A percentile compares a stretch with the other conserved stretches of the same genome.
Evolutionary conservation across 2,329 filamentous ascomycete genomes (phyloP).

Genomic region (Aspergillus candidus): DNA sequence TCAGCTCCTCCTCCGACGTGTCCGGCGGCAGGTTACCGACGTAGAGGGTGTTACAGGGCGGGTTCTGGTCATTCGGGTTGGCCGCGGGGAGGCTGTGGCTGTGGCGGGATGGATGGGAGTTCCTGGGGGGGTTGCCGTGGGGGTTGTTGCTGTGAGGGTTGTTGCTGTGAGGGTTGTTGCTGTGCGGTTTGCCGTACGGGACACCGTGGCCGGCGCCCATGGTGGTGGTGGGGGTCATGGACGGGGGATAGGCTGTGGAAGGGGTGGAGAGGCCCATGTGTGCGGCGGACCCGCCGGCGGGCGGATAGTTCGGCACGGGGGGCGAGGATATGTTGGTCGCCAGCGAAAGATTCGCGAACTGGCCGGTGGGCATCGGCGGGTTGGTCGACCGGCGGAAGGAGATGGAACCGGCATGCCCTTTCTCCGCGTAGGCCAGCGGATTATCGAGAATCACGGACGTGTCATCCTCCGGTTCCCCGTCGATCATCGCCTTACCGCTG

Average conservation of each 20-base stretch:
- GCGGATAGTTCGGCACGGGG: slow-evolving; percentile 50
- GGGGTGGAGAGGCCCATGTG: slow-evolving; percentile 47
- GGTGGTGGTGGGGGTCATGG: slow-evolving; percentile 40
- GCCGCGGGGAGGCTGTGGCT: slow-evolving; percentile 74
- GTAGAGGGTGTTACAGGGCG: slow-evolving; percentile 95
- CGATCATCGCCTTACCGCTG: slow-evolving; percentile 58
- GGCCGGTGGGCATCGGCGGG: slow-evolving; percentile 62
- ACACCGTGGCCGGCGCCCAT: slow-evolving; percentile 48
- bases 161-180: slow-evolving; percentile 46
- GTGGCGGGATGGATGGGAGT: slow-evolving; percentile 54
- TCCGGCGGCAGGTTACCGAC: slow-evolving; percentile 94
- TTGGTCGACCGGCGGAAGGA: slow-evolving; percentile 60
- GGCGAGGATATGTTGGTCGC: slow-evolving; percentile 59
- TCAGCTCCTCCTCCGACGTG: slow-evolving; percentile 91
- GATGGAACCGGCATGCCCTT: slow-evolving; percentile 47
- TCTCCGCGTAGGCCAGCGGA: slow-evolving; percentile 63
- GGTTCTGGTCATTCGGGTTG: slow-evolving; percentile 93
- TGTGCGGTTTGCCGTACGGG: slow-evolving; percentile 53
- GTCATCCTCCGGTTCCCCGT: slow-evolving; percentile 59
- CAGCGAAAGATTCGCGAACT: slow-evolving; percentile 65
- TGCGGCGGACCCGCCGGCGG: slow-evolving; percentile 42
- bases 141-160: slow-evolving; percentile 43
- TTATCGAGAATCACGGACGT: slow-evolving; percentile 58
- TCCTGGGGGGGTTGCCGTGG: slow-evolving; percentile 51
- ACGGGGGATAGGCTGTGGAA: slow-evolving; percentile 53